These are phyloP conservation scores for Vigna trinervia DNA, from an alignment of 306 rosid genomes.

Conservation along the genomic window DNA sequence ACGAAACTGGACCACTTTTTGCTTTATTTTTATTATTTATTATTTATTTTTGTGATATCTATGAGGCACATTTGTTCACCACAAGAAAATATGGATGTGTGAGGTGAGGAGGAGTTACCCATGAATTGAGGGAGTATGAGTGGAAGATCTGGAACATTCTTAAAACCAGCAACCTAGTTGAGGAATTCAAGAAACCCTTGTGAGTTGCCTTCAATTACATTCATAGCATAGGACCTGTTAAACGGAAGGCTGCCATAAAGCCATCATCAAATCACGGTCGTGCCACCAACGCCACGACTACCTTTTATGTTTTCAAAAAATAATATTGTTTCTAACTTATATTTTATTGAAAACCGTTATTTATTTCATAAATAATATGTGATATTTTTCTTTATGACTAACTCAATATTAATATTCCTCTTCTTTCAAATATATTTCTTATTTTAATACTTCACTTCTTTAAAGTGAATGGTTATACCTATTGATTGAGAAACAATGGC, in stretches of 20 bases:
- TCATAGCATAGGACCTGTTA: background rate
- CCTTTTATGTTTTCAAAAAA: background rate
- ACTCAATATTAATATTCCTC: background rate
- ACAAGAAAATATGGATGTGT: background rate
- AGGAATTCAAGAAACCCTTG: conserved; percentile 12
- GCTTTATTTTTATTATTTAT: background rate
- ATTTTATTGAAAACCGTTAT: background rate
- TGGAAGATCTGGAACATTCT: conserved; percentile 7
- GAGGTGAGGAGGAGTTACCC: background rate
- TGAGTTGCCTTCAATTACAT: background rate
- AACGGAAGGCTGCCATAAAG: background rate
- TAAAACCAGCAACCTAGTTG: background rate
- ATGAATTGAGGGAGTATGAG: background rate
- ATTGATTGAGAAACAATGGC: too few species aligned
- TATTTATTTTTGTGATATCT: background rate
- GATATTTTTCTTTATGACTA: background rate
- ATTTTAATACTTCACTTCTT: background rate
- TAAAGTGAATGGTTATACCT: too few species aligned
- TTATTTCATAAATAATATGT: background rate
- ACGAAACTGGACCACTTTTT: background rate
- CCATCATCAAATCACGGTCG: background rate
- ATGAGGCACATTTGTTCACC: background rate
- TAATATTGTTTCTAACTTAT: background rate
- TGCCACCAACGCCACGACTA: background rate
- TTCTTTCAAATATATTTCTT: background rate